A percentile compares a stretch with the other conserved stretches of the same genome.
Conservation (phyloP, 805 yeast species). For the Metschnikowia colocasiae region DNA sequence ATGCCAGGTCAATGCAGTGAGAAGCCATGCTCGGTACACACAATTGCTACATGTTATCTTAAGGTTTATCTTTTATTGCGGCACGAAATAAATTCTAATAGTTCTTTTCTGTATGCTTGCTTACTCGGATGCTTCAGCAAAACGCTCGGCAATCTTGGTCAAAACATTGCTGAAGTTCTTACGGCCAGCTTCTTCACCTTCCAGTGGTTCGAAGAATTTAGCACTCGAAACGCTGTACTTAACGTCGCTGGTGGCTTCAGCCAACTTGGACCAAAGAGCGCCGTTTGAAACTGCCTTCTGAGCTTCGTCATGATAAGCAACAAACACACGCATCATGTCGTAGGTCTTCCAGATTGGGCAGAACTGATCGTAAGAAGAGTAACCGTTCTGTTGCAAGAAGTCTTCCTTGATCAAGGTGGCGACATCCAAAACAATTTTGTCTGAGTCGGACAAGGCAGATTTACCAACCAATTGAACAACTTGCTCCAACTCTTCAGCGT, state of each 20-base stretch:
- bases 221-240: constrained; percentile 92
- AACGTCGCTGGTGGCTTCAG: constrained; percentile 86
- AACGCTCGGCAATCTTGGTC: constrained; percentile 76
- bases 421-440: constrained; percentile 94
- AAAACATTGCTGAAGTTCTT: constrained; percentile 75
- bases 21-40: background rate
- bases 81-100: constrained; percentile 8
- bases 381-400: constrained; percentile 98
- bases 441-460: constrained; percentile 93
- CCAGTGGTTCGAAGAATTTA: constrained; percentile 92
- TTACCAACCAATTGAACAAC: constrained; percentile 99
- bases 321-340: constrained; percentile 95
- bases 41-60: background rate
- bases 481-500: constrained; percentile 98
- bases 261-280: constrained; percentile 87
- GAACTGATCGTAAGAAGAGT: constrained; percentile 96
- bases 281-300: constrained; percentile 95
- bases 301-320: constrained; percentile 92
- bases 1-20: background rate
- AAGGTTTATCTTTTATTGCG: constrained; percentile 4
- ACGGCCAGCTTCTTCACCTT: constrained; percentile 76
- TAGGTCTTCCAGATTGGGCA: constrained; percentile 99
- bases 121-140: constrained; percentile 92
- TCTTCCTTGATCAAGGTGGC: constrained; percentile 91
- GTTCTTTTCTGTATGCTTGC: constrained; percentile 5